Base-by-base conservation (phyloP, 2,329 filamentous ascomycete genomes). In the Aspergillus unguis region DNA sequence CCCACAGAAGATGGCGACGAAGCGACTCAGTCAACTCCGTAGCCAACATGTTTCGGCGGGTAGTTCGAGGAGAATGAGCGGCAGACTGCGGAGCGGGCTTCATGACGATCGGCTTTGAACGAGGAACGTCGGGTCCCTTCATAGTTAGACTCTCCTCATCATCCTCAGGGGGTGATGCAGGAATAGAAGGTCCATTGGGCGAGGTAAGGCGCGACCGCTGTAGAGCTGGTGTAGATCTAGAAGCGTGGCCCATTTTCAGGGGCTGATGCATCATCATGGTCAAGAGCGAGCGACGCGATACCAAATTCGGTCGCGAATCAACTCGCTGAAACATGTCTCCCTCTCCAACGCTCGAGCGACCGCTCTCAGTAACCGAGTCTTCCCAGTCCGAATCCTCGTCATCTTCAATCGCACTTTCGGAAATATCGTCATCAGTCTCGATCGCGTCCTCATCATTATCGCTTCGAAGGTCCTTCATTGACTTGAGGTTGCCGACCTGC, bases 11-110 rank as follows among this genome's bases (percentile, higher is more conserved):
- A 64, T 96, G 89, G 62, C 91, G 88, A 25, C 94, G 85, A 3
- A 99, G 84, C 25, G 90, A 95, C 69, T 96, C 91, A 2, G 92
- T 96, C 50, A 99, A 78, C 75, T 99, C 94, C 0, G 90, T 95
- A 6, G 90, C 87, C 52, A 99, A 81, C 94, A 99, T 99, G 72
- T 96, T 95, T 55, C 92, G 84, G 47, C 94, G 84, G 0, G 92
- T 96, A 0, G 92, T 96, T 53, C 91, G 85, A 3, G 94, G 94
- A 4, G 94, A 97, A 59, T 96, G 81, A 1, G 90, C 88, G 28
- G 85, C 84, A 50, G 89, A 87, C 59, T 88, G 84, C 5, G 77
- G 77, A 52, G 85, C 81, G 23, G 86, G 82, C 10, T 84, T 86
- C 66, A 86, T 83, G 64, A 86, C 83, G 65, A 96, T 96, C 28